Base-by-base conservation (phyloP, 352 stramenopile genomes). In the Pythium pyrilobum region DNA sequence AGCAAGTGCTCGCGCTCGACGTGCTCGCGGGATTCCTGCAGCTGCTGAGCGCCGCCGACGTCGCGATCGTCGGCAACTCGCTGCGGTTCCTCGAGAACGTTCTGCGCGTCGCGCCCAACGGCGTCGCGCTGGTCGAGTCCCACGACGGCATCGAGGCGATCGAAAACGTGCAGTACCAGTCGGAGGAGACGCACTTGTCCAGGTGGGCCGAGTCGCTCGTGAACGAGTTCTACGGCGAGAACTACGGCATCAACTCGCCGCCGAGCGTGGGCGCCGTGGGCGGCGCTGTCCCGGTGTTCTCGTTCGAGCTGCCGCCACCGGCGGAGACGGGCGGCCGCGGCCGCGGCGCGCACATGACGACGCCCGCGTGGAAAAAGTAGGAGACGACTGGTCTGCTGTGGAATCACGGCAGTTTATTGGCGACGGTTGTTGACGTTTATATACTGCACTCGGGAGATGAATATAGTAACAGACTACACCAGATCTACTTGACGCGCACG, bases 141-240 rank as follows among this genome's bases (percentile, higher is more conserved):
- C 66, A 77, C 39, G 76, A 79, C 21, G 84, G 84, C 37, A 92
- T 92, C 28, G 84, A 92, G 31, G 81, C 76, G 3, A 68, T 94
- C 28, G 84, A 94, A 56, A 80, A 64, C 20, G 72, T 94, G 27
- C 79, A 92, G 63, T 89, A 85, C 40, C 67, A 89, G 43, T 77
- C 69, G 16, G 44, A 66, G 10, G 77, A 85, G 37, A 66, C 81
- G 37, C 72, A 87, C 45, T 62, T 91, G 29, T 65, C 74, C 7
- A 62, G 74, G 32, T 88, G 81, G 69, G 81, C 81, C 0, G 76
- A 83, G 6, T 65, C 71, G 16, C 60, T 94, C 40, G 75, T 91
- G n/a, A 88, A 94, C 58, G 67, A 86, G 50, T 92, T 89, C 47
- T 94, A 91, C 52, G 81, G 81, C 39, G 81, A 91, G 38, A 85